Base-by-base conservation (phyloP, 176 grass and related monocot genomes). In the Dendrocalamus sinicus region DNA sequence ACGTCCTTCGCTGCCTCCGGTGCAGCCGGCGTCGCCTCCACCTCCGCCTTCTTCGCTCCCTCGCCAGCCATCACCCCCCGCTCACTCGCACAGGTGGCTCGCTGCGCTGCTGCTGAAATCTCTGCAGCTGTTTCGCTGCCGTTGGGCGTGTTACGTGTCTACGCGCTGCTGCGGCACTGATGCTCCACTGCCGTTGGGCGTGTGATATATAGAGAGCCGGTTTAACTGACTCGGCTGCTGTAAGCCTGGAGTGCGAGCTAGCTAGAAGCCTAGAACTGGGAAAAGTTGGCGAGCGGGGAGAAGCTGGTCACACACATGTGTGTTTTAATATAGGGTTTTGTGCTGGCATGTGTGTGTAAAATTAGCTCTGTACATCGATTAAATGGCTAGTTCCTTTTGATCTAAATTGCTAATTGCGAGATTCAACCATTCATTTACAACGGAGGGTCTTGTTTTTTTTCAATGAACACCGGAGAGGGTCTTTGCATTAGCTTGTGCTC, bases 31-130 rank as follows among this genome's bases (percentile, higher is more conserved):
- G 54, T 22, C 54, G 59, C 58, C 58, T 60, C 58, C 58, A 23
- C 77, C 77, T 79, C 54, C 54, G 54, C 54, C 17, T 57, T 79
- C 60, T 79, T 66, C 1, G 60, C 60, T 50, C 28, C 77, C 77
- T 79, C 77, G 59, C 11, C 24, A 4, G 77, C 77, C 77, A 79
- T 78, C 58, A 63, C 39, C 22, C 39, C 22, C 22, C 4, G 54
- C 54, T 57, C 17, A 57, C 54, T 7, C 54, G 20, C 54, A 22
- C 19, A 22, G 54, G 54, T 57, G 54, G 8, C 7, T 57, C 19
- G 19, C 17, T 57, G 54, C 54, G 19, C 24, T 9, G 4, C 24
- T 12, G 74, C 10, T 43, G 76, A 40, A 76, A 41, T n/a, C 8
- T 41, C 22, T 4, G 19, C 19, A 12, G 37, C 75, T 26, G 75